phyloP scores from a whole-genome alignment of 2,329 filamentous ascomycete genomes.

The Microascus cirrosus region DNA sequence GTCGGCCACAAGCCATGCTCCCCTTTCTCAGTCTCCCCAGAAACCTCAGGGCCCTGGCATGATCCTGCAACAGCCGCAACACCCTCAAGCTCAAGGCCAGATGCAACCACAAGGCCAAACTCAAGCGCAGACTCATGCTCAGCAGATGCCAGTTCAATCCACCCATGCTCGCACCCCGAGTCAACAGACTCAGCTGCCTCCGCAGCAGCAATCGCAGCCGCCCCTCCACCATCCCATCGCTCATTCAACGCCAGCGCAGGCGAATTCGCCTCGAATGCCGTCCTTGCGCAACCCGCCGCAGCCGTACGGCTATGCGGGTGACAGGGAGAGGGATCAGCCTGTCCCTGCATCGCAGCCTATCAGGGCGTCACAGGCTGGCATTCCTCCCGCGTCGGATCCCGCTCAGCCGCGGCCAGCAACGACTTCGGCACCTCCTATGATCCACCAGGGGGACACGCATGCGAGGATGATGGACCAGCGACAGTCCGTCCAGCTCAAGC shows the following conservation, averaged over 20 bases:
- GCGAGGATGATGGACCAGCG: conserved; percentile 1
- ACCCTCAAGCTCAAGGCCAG: conserved; percentile 6
- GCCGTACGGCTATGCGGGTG: conserved; percentile 21
- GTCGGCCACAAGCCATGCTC: not conserved
- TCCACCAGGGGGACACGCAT: not conserved
- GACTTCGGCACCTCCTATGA: not conserved
- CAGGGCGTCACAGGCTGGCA: not conserved
- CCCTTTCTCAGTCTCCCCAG: not conserved
- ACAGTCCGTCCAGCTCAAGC: conserved; percentile 1
- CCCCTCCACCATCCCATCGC: conserved; percentile 22
- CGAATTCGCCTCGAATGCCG: conserved; percentile 33
- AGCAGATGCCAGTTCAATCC: not conserved
- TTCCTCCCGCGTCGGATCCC: not conserved
- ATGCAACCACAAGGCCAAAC: conserved; percentile 8
- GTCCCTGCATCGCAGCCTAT: not conserved
- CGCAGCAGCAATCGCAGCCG: conserved; percentile 16
- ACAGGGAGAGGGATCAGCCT: not conserved
- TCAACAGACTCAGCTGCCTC: conserved; percentile 18
- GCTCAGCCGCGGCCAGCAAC: not conserved
- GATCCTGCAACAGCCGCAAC: conserved; percentile 7
- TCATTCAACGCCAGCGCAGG: conserved; percentile 24
- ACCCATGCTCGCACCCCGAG: not conserved
- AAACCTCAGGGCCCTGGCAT: not conserved
- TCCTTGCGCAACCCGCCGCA: conserved; percentile 30
- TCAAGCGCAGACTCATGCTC: conserved; percentile 6